A percentile compares a stretch with the other conserved stretches of the same genome.
Evolutionary conservation across 2,329 filamentous ascomycete genomes (phyloP).

Genomic region (Rhynchosporium graminicola): DNA sequence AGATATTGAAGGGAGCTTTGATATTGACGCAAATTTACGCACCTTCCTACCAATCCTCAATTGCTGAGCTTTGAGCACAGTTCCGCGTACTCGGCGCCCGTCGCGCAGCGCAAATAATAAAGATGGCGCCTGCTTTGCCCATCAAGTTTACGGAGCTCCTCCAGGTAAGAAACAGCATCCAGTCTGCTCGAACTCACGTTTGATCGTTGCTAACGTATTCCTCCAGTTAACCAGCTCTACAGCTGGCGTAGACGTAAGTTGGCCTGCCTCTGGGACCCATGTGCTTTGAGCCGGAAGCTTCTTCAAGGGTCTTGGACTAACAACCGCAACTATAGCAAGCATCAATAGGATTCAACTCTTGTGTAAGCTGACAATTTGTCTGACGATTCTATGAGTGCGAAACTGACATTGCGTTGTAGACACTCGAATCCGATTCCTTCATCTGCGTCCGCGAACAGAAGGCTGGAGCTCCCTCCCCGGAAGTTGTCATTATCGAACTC

Average conservation of each 20-base stretch:
- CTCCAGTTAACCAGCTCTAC: constrained; percentile 52
- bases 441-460: constrained; percentile 97
- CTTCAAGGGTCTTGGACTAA: constrained; percentile 30
- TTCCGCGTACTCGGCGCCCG: constrained; percentile 32
- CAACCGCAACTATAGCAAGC: constrained; percentile 52
- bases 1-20: constrained; percentile 28
- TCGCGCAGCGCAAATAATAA: constrained; percentile 33
- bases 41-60: constrained; percentile 19
- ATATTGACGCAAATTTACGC: constrained; percentile 30
- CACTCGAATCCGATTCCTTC: constrained; percentile 95
- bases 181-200: constrained; percentile 84
- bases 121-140: constrained; percentile 62
- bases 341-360: constrained; percentile 85
- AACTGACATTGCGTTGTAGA: constrained; percentile 55
- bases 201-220: constrained; percentile 42
- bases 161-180: constrained; percentile 79
- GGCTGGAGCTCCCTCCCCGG: constrained; percentile 77
- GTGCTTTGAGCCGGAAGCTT: constrained; percentile 28
- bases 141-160: constrained; percentile 94
- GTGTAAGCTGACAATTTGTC: constrained; percentile 57
- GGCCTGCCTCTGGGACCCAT: background rate
- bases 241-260: constrained; percentile 51
- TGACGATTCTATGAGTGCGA: constrained; percentile 14
- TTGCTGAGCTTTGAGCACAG: constrained; percentile 35
- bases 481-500: constrained; percentile 96